Base-by-base conservation (phyloP, 106 monocot genomes). In the Allium sativum region DNA sequence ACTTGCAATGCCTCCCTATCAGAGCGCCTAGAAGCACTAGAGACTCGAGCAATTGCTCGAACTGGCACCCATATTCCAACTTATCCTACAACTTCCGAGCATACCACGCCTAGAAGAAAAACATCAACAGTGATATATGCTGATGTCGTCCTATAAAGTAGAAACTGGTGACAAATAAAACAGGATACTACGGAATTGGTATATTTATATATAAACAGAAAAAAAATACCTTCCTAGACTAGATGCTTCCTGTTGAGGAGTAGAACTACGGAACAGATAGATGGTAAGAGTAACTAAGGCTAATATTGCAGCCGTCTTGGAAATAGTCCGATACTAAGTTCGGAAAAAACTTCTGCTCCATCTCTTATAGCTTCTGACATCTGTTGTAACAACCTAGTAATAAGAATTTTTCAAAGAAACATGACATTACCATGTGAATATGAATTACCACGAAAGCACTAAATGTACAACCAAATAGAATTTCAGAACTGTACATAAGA, bases 61-160 rank as follows among this genome's bases (percentile, higher is more conserved):
- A 98, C 98, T 48, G 98, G 92, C 16, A 98, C 92, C 98, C 92
- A 98, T 92, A 98, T 98, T 31, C 98, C 98, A 77, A 92, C 87
- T 83, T 88, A 98, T 44, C 98, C 98, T 67, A 92, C 98, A 56
- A 85, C 67, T 54, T 88, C 98, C 45, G 98, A 98, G 73, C 92
- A 98, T 45, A 98, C 6, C n/a, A 92, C 98, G 46, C 98, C 98
- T 55, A 98, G 71, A 52, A 98, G 85, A n/a, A 85, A 98, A 57
- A 92, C 77, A 62, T 80, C 92, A 68, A 88, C 88, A 7, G 98
- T 98, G 66, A 98, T 80, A 73, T 62, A 85, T 66, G 98, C 98
- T 65, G 82, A 78, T 60, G 85, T 64, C 54, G 78, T 48, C 80
- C 98, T 98, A 72, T 51, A 65, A 53, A 52, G 41, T 42, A 11